Percentiles rank a stretch among this genome's conserved stretches.
phyloP scores from a whole-genome alignment of 2,329 filamentous ascomycete species.

The Cryphonectria carpinicola region DNA sequence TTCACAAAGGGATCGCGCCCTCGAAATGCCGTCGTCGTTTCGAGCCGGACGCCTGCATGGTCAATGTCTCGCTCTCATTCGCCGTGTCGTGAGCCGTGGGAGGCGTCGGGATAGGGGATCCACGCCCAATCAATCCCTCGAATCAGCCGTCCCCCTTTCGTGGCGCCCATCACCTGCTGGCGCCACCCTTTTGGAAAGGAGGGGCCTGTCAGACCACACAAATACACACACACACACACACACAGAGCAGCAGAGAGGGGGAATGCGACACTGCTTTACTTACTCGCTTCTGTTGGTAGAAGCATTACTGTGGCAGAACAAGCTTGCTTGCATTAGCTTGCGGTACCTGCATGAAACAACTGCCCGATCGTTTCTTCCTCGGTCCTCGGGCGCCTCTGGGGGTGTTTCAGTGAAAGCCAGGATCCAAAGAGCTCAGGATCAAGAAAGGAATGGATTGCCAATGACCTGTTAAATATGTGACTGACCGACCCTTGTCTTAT shows the following conservation, averaged over 20 bases:
- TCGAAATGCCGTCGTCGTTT: conserved; percentile 7
- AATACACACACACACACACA: too few relatives aligned
- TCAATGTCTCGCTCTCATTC: conserved; percentile 15
- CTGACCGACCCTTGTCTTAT: too few relatives aligned
- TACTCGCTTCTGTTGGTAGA: not conserved
- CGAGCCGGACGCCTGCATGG: conserved; percentile 13
- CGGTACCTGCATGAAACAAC: conserved; percentile 5
- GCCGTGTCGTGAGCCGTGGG: conserved; percentile 5
- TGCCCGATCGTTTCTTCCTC: conserved; percentile 5
- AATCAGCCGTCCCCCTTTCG: not conserved
- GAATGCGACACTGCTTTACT: not conserved
- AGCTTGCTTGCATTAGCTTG: conserved; percentile 10
- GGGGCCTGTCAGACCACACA: not conserved
- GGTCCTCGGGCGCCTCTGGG: not conserved
- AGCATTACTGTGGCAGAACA: not conserved
- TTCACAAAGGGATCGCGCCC: conserved; percentile 3
- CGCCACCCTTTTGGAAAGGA: not conserved
- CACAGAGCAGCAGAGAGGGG: too few relatives aligned
- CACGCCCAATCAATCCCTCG: conserved; percentile 6
- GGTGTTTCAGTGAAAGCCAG: not conserved
- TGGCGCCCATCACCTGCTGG: not conserved
- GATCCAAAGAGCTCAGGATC: not conserved
- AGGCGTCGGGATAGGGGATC: not conserved
- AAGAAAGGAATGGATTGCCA: not conserved
- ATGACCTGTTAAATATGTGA: too few relatives aligned